Base-by-base conservation (phyloP, 2,329 filamentous ascomycete species). In the Mycogone perniciosa region DNA sequence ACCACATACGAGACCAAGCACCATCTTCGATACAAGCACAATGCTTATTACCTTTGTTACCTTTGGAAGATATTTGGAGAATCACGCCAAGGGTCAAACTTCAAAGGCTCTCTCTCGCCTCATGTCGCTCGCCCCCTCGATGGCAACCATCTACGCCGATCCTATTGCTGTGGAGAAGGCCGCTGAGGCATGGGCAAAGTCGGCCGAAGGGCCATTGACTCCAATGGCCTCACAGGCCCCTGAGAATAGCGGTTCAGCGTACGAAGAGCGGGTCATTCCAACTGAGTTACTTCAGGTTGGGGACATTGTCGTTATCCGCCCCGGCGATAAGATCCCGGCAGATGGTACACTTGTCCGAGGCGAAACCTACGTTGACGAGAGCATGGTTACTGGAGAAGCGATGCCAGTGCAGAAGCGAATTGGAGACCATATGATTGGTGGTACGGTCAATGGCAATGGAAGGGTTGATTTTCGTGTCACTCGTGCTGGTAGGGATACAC, bases 21-120 rank as follows among this genome's bases (percentile, higher is more conserved):
- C 90, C 2, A 87, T 96, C 11, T 99, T 99, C 62, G 93, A 99
- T 64, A 99, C 93, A 1, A 96, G 91, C 69, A 96, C 90, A 26
- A 99, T 97, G 93, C 77, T 99, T 46, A 91, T 99, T 67, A 96
- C 90, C 0, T 97, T 99, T 65, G 89, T 96, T 67, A 90, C 87
- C 1, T 72, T 99, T 3, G 89, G 93, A 4, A 85, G 93, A 34
- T 99, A 87, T 72, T 72, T 99, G 13, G 93, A 99, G 70, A 99
- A 97, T 65, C 77, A 85, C 13, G 93, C 93, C 47, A 99, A 97
- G 72, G 93, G 93, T 0, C 89, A 97, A 70, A 99, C 93, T 0
- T 96, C 91, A 5, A 93, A 89, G 64, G 93, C 93, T 1, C 79
- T 99, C 3, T 97, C 92, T 6, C 81, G 85, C 27, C 81, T 99